A percentile compares a stretch with the other conserved stretches of the same genome.
Evolutionary conservation across 2,329 filamentous ascomycete genomes (phyloP).

Genomic region (Colletotrichum salicis): DNA sequence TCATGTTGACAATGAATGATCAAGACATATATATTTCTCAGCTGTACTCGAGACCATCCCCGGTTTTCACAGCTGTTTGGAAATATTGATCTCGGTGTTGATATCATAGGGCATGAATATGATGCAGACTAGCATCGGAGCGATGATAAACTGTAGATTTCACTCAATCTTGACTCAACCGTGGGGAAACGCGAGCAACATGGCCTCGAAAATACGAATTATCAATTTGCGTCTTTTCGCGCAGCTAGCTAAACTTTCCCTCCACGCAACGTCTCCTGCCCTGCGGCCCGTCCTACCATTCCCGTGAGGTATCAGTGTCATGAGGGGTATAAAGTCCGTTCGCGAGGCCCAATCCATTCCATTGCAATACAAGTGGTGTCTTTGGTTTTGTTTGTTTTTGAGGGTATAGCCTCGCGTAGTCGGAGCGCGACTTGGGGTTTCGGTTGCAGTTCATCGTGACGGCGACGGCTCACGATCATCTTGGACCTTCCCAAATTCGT

Average conservation of each 20-base stretch:
- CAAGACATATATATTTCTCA: neutral
- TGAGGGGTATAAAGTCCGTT: constrained; percentile 17
- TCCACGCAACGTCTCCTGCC: neutral
- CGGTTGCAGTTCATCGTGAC: neutral
- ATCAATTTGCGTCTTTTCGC: constrained; percentile 20
- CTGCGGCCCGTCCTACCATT: constrained; percentile 1
- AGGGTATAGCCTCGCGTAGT: neutral
- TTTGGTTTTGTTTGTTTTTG: constrained; percentile 16
- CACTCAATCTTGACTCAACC: neutral
- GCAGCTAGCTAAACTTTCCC: neutral
- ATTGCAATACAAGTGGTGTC: constrained; percentile 1
- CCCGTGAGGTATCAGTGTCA: neutral
- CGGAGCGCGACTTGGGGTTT: neutral
- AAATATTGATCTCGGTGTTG: no score
- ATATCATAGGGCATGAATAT: neutral
- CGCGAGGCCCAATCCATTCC: constrained; percentile 1
- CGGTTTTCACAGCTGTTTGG: no score
- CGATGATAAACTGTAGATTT: neutral
- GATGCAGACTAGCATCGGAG: neutral
- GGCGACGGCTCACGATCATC: neutral
- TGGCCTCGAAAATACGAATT: neutral
- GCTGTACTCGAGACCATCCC: no score
- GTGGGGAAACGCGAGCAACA: neutral
- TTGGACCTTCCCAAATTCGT: constrained; percentile 4
- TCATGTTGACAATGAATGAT: constrained; percentile 19